Evolutionary conservation across 1,139 yeast species (phyloP).

Genomic region (Zhuliangozyma blackwelliae): DNA sequence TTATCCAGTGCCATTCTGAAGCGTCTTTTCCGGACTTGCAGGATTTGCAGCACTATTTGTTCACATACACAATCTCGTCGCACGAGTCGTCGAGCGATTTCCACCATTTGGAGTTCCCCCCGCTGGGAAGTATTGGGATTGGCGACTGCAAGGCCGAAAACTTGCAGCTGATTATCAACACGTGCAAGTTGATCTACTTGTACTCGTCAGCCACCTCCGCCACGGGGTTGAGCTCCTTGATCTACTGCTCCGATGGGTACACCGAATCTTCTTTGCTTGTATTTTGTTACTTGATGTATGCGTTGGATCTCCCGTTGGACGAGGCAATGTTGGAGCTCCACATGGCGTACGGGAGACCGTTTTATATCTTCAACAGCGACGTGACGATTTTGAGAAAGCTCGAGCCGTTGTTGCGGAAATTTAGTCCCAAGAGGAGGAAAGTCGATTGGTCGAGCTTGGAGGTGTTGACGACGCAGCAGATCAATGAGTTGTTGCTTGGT

Average conservation of each 20-base stretch:
- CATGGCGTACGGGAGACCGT: conserved; percentile 63
- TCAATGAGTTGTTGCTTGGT: conserved; percentile 32
- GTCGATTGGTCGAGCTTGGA: conserved; percentile 25
- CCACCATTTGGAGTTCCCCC: conserved; percentile 63
- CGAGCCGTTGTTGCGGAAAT: conserved; percentile 53
- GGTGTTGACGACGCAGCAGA: conserved; percentile 24
- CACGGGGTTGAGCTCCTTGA: conserved; percentile 30
- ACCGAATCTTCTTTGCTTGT: conserved; percentile 81
- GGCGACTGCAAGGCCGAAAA: conserved; percentile 62
- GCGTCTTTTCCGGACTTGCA: conserved; percentile 50
- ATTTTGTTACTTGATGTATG: conserved; percentile 66
- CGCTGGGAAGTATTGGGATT: conserved; percentile 75
- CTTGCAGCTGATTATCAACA: conserved; percentile 54
- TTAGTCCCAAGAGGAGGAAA: conserved; percentile 41
- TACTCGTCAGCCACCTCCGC: conserved; percentile 28
- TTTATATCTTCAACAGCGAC: conserved; percentile 77
- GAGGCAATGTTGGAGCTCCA: conserved; percentile 60
- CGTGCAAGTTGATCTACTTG: conserved; percentile 56
- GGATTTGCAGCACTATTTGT: conserved; percentile 33
- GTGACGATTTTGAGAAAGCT: conserved; percentile 59
- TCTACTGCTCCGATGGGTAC: conserved; percentile 88
- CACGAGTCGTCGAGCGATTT: conserved; percentile 22
- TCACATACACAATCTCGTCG: conserved; percentile 26
- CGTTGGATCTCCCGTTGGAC: conserved; percentile 51
- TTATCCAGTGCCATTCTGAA: conserved; percentile 47